Base-by-base conservation (phyloP, 306 rosid species). In the Begonia fuchsioides region DNA sequence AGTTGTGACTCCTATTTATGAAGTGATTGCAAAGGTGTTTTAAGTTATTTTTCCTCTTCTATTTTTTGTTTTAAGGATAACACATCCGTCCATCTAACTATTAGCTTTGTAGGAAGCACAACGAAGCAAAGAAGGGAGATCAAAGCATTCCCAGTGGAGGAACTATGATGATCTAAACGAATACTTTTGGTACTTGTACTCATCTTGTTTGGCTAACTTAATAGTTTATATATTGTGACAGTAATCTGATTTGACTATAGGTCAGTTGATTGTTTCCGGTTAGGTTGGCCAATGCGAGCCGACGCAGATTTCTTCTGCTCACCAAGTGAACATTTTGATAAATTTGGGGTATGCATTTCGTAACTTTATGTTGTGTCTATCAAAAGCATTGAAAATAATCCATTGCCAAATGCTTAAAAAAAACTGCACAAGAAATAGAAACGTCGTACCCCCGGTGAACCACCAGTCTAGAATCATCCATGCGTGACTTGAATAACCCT, bases 81-180 rank as follows among this genome's bases (percentile, higher is more conserved):
- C n/a, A n/a, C 45, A 9, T 17, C 17, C 18, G 1, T n/a, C 17
- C 14, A 12, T 58, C 12, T 58, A n/a, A 19, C 26, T 9, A 57
- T 44, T 9, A 68, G 52, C 60, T 47, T 59, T 32, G 55, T 50
- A 90, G 97, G 97, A 90, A 81, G 87, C 94, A 60, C 76, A 62
- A 53, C 53, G 64, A 51, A 90, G 90, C 71, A 73, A 84, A 73
- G 67, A 61, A 53, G 93, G 93, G 66, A 79, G 75, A 76, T 90
- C 97, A 60, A 90, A 90, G 74, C 97, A 90, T 75, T 90, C 97
- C n/a, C 93, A 79, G 52, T 90, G 97, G 97, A 84, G 97, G 77
- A 90, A 90, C 55, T 90, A 90, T 50, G 97, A 90, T 71, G 97
- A 90, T 76, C 52, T 84, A 54, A 85, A 90, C 71, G 97, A 90